Percentiles rank a stretch among this genome's conserved stretches.
These are phyloP conservation scores for Amyloporia xantha DNA, from an alignment of 768 basidiomycete species.

Conservation along the genomic window DNA sequence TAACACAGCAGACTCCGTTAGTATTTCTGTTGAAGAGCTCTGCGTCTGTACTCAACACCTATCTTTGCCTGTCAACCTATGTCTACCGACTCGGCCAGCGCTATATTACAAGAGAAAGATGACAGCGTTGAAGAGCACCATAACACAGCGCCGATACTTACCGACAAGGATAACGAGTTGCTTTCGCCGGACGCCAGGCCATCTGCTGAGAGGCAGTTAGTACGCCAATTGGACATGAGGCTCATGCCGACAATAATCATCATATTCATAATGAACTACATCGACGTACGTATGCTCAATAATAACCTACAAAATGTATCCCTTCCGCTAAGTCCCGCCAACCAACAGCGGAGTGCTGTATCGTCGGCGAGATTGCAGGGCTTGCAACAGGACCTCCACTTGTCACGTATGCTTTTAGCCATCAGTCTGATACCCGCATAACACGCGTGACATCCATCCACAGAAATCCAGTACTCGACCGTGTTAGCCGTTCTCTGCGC, in stretches of 20 bases:
- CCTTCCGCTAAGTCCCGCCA: neutral
- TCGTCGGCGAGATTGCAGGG: slow-evolving; percentile 35
- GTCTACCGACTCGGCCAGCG: neutral
- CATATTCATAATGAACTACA: slow-evolving; percentile 63
- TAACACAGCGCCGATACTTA: neutral
- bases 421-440: neutral
- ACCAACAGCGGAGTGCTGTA: slow-evolving; percentile 34
- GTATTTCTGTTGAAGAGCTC: neutral
- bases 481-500: slow-evolving; percentile 49
- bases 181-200: slow-evolving; percentile 17
- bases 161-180: slow-evolving; percentile 15
- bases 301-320: neutral
- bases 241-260: slow-evolving; percentile 51
- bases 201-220: slow-evolving; percentile 33
- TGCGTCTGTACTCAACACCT: neutral
- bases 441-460: neutral
- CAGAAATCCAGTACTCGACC: slow-evolving; percentile 48
- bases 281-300: slow-evolving; percentile 39
- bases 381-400: slow-evolving; percentile 32
- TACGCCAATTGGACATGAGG: slow-evolving; percentile 49
- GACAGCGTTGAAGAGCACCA: neutral
- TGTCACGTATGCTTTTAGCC: slow-evolving; percentile 20
- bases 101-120: neutral
- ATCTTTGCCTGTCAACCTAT: neutral
- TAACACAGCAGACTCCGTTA: neutral